Evolutionary conservation across 106 monocot genomes (phyloP), one percentile per base, ranked within the genome.

Genomic region (Xerophyta viscosa): DNA sequence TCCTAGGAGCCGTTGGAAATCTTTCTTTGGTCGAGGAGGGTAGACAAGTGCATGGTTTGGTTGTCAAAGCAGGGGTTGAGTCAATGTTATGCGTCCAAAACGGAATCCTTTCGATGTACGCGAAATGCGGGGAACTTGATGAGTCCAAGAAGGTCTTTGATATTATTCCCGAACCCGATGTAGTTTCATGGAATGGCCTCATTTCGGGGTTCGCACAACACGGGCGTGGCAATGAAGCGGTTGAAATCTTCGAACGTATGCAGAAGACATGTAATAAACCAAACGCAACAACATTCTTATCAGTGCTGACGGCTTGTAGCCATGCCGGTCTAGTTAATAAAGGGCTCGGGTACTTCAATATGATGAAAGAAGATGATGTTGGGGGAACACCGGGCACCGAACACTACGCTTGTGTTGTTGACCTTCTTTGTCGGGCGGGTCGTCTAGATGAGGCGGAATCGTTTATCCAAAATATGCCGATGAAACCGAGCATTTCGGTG

Each of bases 361-460:
- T 58, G 53, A 75, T 84, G 75, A 72, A 37, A 25, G 27, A 48
- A 60, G 47, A 8, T 1, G 51, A 57, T 1, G 4, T 48, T 0
- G 18, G 13, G 0, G 48, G 41, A 17, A 54, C 13, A 45, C 60
- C 59, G 2, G 52, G 31, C 7, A 26, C 42, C 24, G 64, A 79
- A 48, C 84, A 85, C 55, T 85, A 86, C 43, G 56, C 80, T n/a
- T 80, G 69, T 50, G 36, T 86, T 28, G 72, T 86, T 13, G 76
- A 76, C 57, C 76, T 86, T 64, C 65, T 80, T 17, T 61, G 84
- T 23, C 54, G 79, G 20, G 75, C 75, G 17, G 84, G 79, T 4
- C 53, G 48, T 58, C 61, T 84, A 11, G 7, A 50, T 9, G 71
- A 71, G 50, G 76, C 75, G 8, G 65, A 72, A 41, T 21, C 62